Base-by-base conservation (phyloP, 352 stramenopile species). In the Pythium brachiatum region DNA sequence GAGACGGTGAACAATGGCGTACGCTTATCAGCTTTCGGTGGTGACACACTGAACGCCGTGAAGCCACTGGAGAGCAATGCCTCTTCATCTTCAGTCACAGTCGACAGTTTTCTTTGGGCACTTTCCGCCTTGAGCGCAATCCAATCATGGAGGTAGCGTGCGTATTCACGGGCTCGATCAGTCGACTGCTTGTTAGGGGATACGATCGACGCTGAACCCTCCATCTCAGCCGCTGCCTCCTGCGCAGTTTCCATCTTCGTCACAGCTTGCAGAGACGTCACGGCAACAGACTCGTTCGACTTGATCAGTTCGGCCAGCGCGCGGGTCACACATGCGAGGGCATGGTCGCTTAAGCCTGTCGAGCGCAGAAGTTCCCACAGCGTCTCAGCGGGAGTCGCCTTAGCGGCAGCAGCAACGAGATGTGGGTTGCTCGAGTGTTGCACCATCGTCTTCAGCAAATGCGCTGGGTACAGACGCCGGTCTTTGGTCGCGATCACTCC, bases 401-500 rank as follows among this genome's bases (percentile, higher is more conserved):
- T 67, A 20, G 88, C 74, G 3, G 86, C 83, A 44, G 73, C 71
- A 13, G 53, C 55, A 25, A 83, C 85, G 8, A 94, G 60, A 52
- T 90, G 70, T 8, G 59, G 53, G 23, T 76, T 85, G 27, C 57
- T 50, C 0, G 73, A 56, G 25, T 64, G 78, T 1, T 72, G 58
- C 20, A 86, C 78, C 43, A 92, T 82, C 53, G 88, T 90, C 31
- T 76, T 59, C 36, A 92, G 47, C 21, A 95, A 71, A 18, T 76
- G 51, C 18, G 89, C 77, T 2, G 86, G 78, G 60, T 89, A 94
- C 43, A 94, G 55, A 3, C 81, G 78, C 7, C 71, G 18, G 46
- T 94, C 82, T 55, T 94, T 94, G 4, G 84, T 90, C 20, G 84
- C 86, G 48, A 90, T 81, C 41, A 92, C 68, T 26, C 80, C 83